Percentiles rank a stretch among this genome's conserved stretches.
Conservation (phyloP, 2,329 filamentous ascomycete species). For the Sarocladiaceae sp. region DNA sequence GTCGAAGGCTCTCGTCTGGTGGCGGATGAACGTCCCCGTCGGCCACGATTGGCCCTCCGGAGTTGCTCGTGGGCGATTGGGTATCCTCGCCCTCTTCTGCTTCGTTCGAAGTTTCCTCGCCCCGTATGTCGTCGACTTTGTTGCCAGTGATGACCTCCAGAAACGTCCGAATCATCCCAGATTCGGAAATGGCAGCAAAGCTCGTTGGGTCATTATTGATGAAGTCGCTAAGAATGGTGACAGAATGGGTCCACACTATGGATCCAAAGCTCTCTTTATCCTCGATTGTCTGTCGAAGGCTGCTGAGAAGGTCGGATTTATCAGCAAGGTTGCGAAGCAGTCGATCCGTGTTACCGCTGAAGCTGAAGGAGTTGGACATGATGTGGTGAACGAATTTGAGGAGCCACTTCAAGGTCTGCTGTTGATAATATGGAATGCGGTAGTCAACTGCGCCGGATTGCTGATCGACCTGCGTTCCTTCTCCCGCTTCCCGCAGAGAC, state of each 20-base stretch:
- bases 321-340: slow-evolving; percentile 90
- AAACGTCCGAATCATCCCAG: slow-evolving; percentile 80
- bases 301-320: slow-evolving; percentile 74
- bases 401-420: slow-evolving; percentile 87
- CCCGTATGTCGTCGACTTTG: slow-evolving; percentile 7
- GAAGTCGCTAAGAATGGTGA: slow-evolving; percentile 88
- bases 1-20: slow-evolving; percentile 40
- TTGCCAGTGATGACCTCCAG: slow-evolving; percentile 70
- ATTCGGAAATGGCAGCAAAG: slow-evolving; percentile 91
- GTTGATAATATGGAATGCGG: slow-evolving; percentile 84
- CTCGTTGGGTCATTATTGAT: slow-evolving; percentile 99
- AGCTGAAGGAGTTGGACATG: slow-evolving; percentile 68
- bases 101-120: slow-evolving; percentile 22
- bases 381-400: slow-evolving; percentile 96
- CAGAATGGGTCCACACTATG: slow-evolving; percentile 90
- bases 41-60: slow-evolving; percentile 16
- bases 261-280: slow-evolving; percentile 79
- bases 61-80: slow-evolving; percentile 28
- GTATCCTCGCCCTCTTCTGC: slow-evolving; percentile 23
- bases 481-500: slow-evolving; percentile 57
- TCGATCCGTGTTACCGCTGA: slow-evolving; percentile 78
- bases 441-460: slow-evolving; percentile 88
- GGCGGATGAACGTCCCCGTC: slow-evolving; percentile 47
- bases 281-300: slow-evolving; percentile 74
- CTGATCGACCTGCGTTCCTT: slow-evolving; percentile 60